Evolutionary conservation across 225 moss, liverwort and hornwort species (phyloP).

Genomic region (Climacium dendroides): DNA sequence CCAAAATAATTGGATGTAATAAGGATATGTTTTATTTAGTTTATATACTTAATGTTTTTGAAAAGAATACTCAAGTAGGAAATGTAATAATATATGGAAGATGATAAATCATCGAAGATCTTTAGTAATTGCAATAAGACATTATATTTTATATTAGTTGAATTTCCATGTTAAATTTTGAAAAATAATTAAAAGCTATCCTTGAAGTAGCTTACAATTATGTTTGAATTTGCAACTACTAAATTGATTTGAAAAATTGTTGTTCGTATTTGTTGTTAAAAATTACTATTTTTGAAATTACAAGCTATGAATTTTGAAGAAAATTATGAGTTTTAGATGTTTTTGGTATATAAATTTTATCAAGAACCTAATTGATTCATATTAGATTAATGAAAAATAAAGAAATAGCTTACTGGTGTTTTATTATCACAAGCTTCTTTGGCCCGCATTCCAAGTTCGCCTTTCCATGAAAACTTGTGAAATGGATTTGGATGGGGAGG

Average conservation of each 20-base stretch:
- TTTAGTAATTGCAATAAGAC: too few relatives aligned
- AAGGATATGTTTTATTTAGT: too few relatives aligned
- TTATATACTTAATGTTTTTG: background rate
- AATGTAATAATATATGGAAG: background rate
- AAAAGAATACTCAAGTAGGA: background rate
- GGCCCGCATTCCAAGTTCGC: constrained; percentile 32
- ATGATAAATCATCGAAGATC: background rate
- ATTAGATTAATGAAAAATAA: background rate
- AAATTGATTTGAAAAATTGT: background rate
- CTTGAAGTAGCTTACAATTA: background rate
- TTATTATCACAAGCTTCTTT: constrained; percentile 17
- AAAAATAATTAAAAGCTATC: background rate
- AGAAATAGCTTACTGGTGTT: background rate
- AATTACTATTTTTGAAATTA: background rate
- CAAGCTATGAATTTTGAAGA: background rate
- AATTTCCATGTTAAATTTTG: background rate
- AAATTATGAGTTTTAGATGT: background rate
- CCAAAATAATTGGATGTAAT: background rate
- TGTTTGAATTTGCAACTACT: background rate
- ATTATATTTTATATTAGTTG: background rate
- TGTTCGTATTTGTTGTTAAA: too few relatives aligned
- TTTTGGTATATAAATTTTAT: rapidly evolving
- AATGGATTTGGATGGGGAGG: constrained; percentile 3
- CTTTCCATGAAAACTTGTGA: constrained; percentile 26
- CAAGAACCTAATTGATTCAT: too few relatives aligned